A percentile compares a stretch with the other conserved stretches of the same genome.
These are phyloP conservation scores for Monosporozyma unispora DNA, from an alignment of 805 yeast genomes.

Conservation along the genomic window DNA sequence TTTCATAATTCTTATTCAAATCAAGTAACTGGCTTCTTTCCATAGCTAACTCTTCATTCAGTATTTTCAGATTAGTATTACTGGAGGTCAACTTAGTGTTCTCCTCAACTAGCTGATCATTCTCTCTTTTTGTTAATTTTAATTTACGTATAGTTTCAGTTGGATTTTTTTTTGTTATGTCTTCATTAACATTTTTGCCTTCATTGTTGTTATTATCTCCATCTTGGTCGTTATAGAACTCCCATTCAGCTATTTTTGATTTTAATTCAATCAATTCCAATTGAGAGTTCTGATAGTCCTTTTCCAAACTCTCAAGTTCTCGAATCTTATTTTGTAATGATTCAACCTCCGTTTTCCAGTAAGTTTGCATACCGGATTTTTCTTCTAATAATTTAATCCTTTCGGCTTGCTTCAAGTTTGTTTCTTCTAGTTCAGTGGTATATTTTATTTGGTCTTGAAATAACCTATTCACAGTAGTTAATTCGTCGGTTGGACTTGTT, in stretches of 20 bases:
- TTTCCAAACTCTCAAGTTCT: constrained; percentile 36
- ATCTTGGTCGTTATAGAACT: constrained; percentile 30
- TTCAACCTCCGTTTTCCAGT: constrained; percentile 24
- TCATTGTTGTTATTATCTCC: constrained; percentile 5
- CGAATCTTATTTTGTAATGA: constrained; percentile 34
- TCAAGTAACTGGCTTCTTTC: constrained; percentile 33
- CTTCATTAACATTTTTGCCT: background rate
- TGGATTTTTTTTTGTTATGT: constrained; percentile 10
- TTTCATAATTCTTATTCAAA: constrained; percentile 20
- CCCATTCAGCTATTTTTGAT: constrained; percentile 41
- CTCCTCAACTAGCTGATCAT: constrained; percentile 30
- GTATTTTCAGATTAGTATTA: constrained; percentile 16
- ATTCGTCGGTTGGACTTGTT: constrained; percentile 30
- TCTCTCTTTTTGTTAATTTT: constrained; percentile 34
- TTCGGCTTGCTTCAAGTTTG: constrained; percentile 44
- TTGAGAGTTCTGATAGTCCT: constrained; percentile 39
- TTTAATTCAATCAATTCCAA: constrained; percentile 41
- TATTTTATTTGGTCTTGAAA: constrained; percentile 38
- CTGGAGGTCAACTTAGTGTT: constrained; percentile 22
- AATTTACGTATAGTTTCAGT: constrained; percentile 34
- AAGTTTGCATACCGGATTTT: constrained; percentile 15
- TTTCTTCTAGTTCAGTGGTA: constrained; percentile 41
- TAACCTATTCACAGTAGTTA: constrained; percentile 26
- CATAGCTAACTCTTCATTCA: constrained; percentile 31
- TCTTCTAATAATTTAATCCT: constrained; percentile 41